phyloP scores from a whole-genome alignment of 768 basidiomycete species.

The Suillus cothurnatus region DNA sequence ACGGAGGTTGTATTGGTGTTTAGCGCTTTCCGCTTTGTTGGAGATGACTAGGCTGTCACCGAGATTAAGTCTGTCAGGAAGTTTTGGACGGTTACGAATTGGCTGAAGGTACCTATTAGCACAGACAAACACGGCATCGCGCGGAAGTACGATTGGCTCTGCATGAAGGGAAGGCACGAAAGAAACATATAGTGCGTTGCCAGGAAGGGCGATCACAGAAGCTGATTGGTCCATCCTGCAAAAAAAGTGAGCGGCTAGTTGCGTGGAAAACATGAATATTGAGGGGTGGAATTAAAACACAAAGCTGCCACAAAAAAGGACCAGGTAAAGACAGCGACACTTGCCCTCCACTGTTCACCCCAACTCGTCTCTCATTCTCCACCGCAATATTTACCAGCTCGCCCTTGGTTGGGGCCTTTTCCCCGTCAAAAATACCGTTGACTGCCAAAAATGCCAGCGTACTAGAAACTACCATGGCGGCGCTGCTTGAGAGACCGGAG shows the following conservation, averaged over 20 bases:
- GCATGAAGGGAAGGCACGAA: conserved; percentile 79
- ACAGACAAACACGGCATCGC: conserved; percentile 27
- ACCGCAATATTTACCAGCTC: conserved; percentile 78
- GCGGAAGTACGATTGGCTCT: conserved; percentile 66
- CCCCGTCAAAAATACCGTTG: conserved; percentile 59
- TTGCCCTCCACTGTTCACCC: conserved; percentile 81
- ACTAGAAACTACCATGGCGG: conserved; percentile 89
- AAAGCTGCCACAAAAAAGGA: not conserved
- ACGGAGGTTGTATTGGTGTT: conserved; percentile 82
- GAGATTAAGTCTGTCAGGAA: conserved; percentile 38
- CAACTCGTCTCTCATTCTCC: conserved; percentile 83
- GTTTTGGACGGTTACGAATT: conserved; percentile 69
- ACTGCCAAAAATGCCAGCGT: conserved; percentile 79
- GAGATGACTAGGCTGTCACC: conserved; percentile 57
- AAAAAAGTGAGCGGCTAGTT: conserved; percentile 12
- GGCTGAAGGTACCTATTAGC: conserved; percentile 20
- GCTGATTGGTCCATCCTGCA: conserved; percentile 89
- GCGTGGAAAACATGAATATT: not conserved
- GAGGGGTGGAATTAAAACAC: not conserved
- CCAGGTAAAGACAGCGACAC: conserved; percentile 19
- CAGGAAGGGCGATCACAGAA: conserved; percentile 73
- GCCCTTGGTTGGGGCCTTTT: conserved; percentile 50
- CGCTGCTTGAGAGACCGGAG: conserved; percentile 84
- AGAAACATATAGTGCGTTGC: conserved; percentile 75
- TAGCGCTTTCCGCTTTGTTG: conserved; percentile 78